Conservation (phyloP, 805 yeast species). For the Wickerhamiella domercqiae region DNA sequence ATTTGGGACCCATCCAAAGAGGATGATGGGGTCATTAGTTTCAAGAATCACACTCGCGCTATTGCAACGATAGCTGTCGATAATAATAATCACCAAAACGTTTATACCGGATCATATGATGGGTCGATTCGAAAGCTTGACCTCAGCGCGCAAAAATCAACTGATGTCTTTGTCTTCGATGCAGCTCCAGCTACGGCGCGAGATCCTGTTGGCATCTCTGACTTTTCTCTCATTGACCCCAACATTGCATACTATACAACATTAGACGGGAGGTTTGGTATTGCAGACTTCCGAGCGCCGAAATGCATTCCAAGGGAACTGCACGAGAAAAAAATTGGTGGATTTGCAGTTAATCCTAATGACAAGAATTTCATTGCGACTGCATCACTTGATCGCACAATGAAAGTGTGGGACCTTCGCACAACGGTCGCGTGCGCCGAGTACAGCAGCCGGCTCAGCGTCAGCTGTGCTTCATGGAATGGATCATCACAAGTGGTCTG, state of each 20-base stretch:
- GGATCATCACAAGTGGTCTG: conserved; percentile 54
- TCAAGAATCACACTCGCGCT: conserved; percentile 63
- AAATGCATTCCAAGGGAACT: conserved; percentile 29
- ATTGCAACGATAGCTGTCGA: conserved; percentile 49
- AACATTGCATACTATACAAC: conserved; percentile 61
- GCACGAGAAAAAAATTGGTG: conserved; percentile 86
- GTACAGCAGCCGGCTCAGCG: conserved; percentile 61
- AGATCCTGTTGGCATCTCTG: conserved; percentile 53
- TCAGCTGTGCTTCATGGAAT: conserved; percentile 78
- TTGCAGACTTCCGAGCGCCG: conserved; percentile 50
- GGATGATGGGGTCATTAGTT: conserved; percentile 34
- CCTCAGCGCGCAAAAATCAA: conserved; percentile 40
- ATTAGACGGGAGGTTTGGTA: conserved; percentile 61
- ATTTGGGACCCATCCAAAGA: conserved; percentile 56
- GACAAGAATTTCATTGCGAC: conserved; percentile 57
- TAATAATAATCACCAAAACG: conserved; percentile 33
- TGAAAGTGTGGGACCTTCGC: conserved; percentile 80
- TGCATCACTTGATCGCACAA: conserved; percentile 73
- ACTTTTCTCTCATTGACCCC: conserved; percentile 42
- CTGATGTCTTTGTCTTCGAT: conserved; percentile 43
- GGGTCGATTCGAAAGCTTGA: conserved; percentile 71
- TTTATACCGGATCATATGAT: conserved; percentile 69
- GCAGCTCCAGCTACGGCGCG: conserved; percentile 8
- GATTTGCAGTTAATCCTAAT: conserved; percentile 65
- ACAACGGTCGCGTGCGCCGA: conserved; percentile 32